phyloP scores from a whole-genome alignment of 169 alveolate genomes.

The Eimeria necatrix region DNA sequence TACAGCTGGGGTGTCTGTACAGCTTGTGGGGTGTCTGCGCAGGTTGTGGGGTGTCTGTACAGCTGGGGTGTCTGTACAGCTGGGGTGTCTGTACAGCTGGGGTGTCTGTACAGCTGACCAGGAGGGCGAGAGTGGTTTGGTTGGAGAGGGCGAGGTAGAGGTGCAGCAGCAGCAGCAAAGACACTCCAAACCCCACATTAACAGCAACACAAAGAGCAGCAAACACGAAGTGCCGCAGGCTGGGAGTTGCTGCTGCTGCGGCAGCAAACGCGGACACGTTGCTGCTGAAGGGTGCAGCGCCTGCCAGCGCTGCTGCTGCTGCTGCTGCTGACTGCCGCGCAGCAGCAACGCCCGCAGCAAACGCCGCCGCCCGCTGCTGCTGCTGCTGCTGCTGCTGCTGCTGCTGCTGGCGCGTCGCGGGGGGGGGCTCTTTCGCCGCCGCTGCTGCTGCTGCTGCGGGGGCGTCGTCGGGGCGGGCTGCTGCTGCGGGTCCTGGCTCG shows the following conservation, averaged over 20 bases:
- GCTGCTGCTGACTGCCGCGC: neutral
- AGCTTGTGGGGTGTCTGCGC: too few species aligned
- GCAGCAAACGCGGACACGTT: neutral
- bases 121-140: slow-evolving; percentile 21
- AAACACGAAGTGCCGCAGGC: neutral
- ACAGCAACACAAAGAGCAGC: neutral
- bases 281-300: neutral
- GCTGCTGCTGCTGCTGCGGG: neutral
- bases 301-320: neutral
- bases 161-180: too few species aligned
- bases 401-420: neutral
- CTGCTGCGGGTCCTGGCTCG: neutral
- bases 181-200: slow-evolving; percentile 44
- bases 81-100: too few species aligned
- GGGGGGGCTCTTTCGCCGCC: neutral
- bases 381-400: neutral
- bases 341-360: neutral
- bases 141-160: slow-evolving; percentile 43
- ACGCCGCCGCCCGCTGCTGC: neutral
- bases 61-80: too few species aligned
- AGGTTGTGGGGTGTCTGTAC: too few species aligned
- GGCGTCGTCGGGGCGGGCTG: neutral
- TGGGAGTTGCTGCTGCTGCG: neutral
- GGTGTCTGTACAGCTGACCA: neutral
- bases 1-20: too few species aligned